Base-by-base conservation (phyloP, 2,329 filamentous ascomycete genomes). In the Apiospora kogelbergensis region DNA sequence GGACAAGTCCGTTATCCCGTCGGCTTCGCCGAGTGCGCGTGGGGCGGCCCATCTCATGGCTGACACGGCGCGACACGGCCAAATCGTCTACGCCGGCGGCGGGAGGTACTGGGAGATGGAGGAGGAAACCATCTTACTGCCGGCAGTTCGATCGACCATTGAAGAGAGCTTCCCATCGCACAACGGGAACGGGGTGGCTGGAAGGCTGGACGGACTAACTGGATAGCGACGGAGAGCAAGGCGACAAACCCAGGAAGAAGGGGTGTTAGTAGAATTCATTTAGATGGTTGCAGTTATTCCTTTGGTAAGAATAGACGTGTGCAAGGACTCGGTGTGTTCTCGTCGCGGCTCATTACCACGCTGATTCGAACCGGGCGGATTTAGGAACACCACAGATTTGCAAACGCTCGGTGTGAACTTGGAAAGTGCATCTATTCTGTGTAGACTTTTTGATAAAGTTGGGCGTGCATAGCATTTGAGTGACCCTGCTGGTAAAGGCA, bases 51-150 rank as follows among this genome's bases (percentile, higher is more conserved):
- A 83, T 40, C 73, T 89, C 17, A 86, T 89, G 80, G 81, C 79
- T 0, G 85, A 88, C 69, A 70, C 74, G 13, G 73, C 75, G 0
- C 77, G 84, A 65, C 80, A 87, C 45, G 86, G 85, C 2, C 82
- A 89, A 37, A 74, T 86, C 30, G 80, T 89, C 22, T 86, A 85
- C 70, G 80, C 85, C 11, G 79, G 78, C 68, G 77, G 80, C 7
- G 84, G 86, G 0, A 81, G 81, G 65, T 86, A 82, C 73, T 80
- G 78, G 68, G 88, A 90, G 74, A 81, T 89, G 17, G 88, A 89
- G 68, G 83, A 87, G 70, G 74, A n/a, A n/a, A n/a, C 79, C 3
- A 67, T 82, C 0, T 65, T 82, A 7, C 72, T 77, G 2, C 81
- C 81, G 1, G 74, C 77, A 1, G 3, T 20, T 20, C 48, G 26